These are phyloP conservation scores for Tylopilus subfusipes DNA, from an alignment of 768 basidiomycete species.

Conservation along the genomic window DNA sequence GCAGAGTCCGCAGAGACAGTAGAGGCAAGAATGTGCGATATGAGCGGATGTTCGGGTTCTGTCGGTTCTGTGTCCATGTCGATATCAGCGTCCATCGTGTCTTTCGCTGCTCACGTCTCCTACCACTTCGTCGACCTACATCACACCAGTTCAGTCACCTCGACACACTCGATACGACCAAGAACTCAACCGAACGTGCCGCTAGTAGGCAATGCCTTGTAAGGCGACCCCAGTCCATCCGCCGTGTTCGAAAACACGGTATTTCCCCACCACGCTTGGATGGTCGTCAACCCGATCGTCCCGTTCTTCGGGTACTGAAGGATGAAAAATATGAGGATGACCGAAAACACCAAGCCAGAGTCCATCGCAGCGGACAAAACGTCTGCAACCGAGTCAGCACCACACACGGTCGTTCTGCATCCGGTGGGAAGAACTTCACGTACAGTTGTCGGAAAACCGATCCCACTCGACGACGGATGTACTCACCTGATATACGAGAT, in stretches of 20 bases:
- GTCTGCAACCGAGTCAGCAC: conserved; percentile 36
- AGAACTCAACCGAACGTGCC: conserved; percentile 29
- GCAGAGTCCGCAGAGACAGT: too few species aligned
- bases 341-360: conserved; percentile 58
- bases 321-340: conserved; percentile 55
- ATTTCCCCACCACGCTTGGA: conserved; percentile 75
- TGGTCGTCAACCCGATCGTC: conserved; percentile 47
- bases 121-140: not conserved
- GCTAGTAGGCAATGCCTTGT: conserved; percentile 9
- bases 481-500: too few species aligned
- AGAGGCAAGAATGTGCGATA: conserved; percentile 9
- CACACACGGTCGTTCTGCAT: too few species aligned
- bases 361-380: conserved; percentile 72
- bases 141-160: not conserved
- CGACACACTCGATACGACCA: not conserved
- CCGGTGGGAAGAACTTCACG: not conserved
- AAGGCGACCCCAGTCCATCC: conserved; percentile 11
- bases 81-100: not conserved
- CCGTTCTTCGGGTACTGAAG: conserved; percentile 67
- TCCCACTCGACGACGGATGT: not conserved
- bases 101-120: not conserved
- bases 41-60: conserved; percentile 7
- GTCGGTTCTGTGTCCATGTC: conserved; percentile 9
- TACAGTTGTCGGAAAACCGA: conserved; percentile 30
- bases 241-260: conserved; percentile 32